Evolutionary conservation across 768 basidiomycete species (phyloP).

Genomic region (Antrodiella citrinella): DNA sequence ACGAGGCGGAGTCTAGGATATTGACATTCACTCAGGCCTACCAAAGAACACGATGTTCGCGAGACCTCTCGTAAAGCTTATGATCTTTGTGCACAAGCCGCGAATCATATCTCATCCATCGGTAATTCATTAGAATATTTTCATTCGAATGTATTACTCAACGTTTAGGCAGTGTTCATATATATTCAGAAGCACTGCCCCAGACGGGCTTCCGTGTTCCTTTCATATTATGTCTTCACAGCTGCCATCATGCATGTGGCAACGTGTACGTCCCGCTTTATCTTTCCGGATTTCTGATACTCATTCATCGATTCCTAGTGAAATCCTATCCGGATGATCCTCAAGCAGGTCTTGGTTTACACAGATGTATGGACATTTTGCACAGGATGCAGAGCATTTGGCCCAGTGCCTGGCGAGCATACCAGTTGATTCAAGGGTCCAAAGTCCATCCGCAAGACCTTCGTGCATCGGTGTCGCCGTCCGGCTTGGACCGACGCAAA

Average conservation of each 20-base stretch:
- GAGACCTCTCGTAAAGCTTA: slow-evolving; percentile 54
- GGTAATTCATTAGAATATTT: slow-evolving; percentile 30
- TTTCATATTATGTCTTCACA: slow-evolving; percentile 75
- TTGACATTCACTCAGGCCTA: slow-evolving; percentile 10
- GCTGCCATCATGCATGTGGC: slow-evolving; percentile 76
- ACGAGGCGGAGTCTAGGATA: background rate
- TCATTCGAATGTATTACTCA: slow-evolving; percentile 3
- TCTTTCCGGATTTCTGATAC: background rate
- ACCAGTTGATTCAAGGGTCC: slow-evolving; percentile 62
- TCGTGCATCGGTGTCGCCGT: slow-evolving; percentile 1
- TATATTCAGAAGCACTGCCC: slow-evolving; percentile 60
- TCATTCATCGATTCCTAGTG: slow-evolving; percentile 36
- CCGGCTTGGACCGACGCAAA: slow-evolving; percentile 37
- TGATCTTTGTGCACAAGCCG: slow-evolving; percentile 66
- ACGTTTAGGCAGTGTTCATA: slow-evolving; percentile 33
- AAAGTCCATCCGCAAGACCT: slow-evolving; percentile 26
- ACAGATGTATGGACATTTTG: slow-evolving; percentile 60
- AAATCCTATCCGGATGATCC: slow-evolving; percentile 59
- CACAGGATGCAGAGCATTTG: slow-evolving; percentile 60
- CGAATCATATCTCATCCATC: slow-evolving; percentile 71
- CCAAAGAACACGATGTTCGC: slow-evolving; percentile 46
- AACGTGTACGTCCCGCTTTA: slow-evolving; percentile 40
- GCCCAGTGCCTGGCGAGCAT: slow-evolving; percentile 70
- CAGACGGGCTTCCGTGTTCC: slow-evolving; percentile 55
- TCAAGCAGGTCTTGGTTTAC: slow-evolving; percentile 56